These are phyloP conservation scores for Neurospora africana DNA, from an alignment of 495 filamentous ascomycete species.

Conservation along the genomic window DNA sequence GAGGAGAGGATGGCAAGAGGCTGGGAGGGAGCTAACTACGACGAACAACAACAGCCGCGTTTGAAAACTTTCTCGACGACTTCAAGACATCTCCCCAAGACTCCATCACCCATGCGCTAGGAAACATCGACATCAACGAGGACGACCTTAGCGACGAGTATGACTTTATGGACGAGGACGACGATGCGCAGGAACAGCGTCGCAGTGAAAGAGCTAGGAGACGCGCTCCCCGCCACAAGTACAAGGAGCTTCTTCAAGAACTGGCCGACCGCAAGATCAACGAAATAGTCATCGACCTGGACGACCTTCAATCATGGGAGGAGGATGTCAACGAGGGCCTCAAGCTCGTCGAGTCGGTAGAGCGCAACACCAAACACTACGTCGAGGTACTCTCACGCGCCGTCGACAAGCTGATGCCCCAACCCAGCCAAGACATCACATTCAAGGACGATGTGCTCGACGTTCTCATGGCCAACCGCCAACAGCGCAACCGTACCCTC, in stretches of 20 bases:
- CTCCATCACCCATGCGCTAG: slow-evolving; percentile 62
- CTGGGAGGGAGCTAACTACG: not conserved
- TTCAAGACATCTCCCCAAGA: slow-evolving; percentile 81
- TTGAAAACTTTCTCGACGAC: slow-evolving; percentile 74
- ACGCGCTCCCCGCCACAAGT: slow-evolving; percentile 64
- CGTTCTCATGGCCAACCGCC: slow-evolving; percentile 85
- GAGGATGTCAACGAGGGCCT: slow-evolving; percentile 55
- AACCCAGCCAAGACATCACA: slow-evolving; percentile 63
- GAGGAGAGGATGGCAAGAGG: not conserved
- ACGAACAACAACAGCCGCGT: slow-evolving; percentile 45
- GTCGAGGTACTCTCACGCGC: slow-evolving; percentile 84
- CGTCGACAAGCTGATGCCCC: slow-evolving; percentile 77
- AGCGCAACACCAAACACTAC: slow-evolving; percentile 88
- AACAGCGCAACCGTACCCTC: slow-evolving; percentile 71
- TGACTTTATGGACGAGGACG: slow-evolving; percentile 85
- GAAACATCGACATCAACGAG: slow-evolving; percentile 76
- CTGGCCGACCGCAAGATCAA: slow-evolving; percentile 66
- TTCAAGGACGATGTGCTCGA: slow-evolving; percentile 98
- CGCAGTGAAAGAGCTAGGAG: slow-evolving; percentile 32
- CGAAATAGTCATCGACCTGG: slow-evolving; percentile 76
- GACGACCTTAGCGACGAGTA: slow-evolving; percentile 88
- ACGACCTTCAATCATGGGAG: slow-evolving; percentile 74
- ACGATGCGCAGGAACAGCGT: slow-evolving; percentile 42
- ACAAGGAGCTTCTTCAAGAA: slow-evolving; percentile 81
- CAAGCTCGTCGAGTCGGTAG: slow-evolving; percentile 73